A percentile compares a stretch with the other conserved stretches of the same genome.
Conservation (phyloP, 805 yeast species). For the Saturnispora sanitii region DNA sequence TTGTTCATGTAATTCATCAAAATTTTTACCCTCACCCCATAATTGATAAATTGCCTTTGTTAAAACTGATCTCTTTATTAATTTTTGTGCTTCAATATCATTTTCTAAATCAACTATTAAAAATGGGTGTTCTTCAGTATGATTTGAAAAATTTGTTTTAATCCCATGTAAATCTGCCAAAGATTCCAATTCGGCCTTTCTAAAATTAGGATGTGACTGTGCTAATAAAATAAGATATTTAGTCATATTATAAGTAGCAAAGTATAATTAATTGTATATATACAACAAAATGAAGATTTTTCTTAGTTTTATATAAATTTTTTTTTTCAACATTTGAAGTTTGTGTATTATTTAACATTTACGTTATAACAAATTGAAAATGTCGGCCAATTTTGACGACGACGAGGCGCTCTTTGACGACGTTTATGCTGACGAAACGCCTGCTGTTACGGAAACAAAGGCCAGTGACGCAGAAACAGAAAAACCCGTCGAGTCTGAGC, state of each 20-base stretch:
- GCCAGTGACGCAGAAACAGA: conserved; percentile 14
- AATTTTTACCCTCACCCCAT: conserved; percentile 61
- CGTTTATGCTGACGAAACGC: conserved; percentile 42
- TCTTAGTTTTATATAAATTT: background rate
- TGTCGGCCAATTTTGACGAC: conserved; percentile 57
- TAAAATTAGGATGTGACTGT: conserved; percentile 69
- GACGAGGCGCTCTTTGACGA: conserved; percentile 93
- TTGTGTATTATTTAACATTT: too few species aligned
- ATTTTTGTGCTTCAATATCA: conserved; percentile 56
- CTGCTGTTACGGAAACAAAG: conserved; percentile 14
- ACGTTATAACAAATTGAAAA: too few species aligned
- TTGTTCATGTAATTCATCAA: conserved; percentile 48
- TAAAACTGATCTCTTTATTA: conserved; percentile 60
- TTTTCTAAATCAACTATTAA: conserved; percentile 53
- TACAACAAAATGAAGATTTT: background rate
- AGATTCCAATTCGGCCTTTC: conserved; percentile 76
- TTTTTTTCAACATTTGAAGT: background rate
- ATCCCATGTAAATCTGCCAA: conserved; percentile 59
- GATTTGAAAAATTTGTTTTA: conserved; percentile 47
- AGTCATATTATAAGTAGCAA: conserved; percentile 29
- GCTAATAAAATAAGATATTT: conserved; percentile 75
- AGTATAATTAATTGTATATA: background rate
- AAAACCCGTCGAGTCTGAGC: conserved; percentile 14
- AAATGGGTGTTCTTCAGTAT: conserved; percentile 59
- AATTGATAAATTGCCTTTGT: conserved; percentile 71